These are phyloP conservation scores for Cordyceps cateniannulata DNA, from an alignment of 2,329 filamentous ascomycete species.

Conservation along the genomic window DNA sequence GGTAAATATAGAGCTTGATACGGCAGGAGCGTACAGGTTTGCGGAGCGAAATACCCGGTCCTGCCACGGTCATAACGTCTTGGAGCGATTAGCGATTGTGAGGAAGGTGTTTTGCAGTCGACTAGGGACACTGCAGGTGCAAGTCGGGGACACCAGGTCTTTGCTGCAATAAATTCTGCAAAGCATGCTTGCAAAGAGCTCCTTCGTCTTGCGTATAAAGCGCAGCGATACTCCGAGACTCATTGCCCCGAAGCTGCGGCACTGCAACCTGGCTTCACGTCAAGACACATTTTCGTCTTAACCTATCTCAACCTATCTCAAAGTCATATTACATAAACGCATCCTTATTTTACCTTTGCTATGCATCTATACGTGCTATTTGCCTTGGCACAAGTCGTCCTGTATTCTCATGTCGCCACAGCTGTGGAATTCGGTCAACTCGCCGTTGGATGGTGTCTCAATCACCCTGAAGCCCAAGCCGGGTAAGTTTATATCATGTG, in stretches of 20 bases:
- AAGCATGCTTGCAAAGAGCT: not conserved
- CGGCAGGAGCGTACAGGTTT: not conserved
- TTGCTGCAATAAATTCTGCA: not conserved
- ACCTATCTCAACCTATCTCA: not conserved
- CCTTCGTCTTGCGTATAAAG: not conserved
- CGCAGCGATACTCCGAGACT: not conserved
- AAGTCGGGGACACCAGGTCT: not conserved
- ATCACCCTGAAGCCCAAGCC: not conserved
- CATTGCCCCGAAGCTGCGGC: not conserved
- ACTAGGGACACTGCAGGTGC: not conserved
- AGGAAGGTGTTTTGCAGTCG: not conserved
- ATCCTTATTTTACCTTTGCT: not conserved
- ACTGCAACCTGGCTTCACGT: not conserved
- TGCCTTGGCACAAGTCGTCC: not conserved
- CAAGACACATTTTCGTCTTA: not conserved
- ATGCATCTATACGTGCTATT: not conserved
- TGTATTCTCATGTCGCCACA: not conserved
- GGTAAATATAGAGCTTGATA: not conserved
- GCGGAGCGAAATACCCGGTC: not conserved
- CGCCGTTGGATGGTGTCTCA: constrained; percentile 8
- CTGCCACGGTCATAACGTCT: not conserved
- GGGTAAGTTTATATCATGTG: not conserved
- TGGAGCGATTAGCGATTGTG: not conserved
- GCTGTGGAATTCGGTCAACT: not conserved
- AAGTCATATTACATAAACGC: not conserved